Conservation (phyloP, 2,329 filamentous ascomycete genomes). For the Plenodomus biglobosus region DNA sequence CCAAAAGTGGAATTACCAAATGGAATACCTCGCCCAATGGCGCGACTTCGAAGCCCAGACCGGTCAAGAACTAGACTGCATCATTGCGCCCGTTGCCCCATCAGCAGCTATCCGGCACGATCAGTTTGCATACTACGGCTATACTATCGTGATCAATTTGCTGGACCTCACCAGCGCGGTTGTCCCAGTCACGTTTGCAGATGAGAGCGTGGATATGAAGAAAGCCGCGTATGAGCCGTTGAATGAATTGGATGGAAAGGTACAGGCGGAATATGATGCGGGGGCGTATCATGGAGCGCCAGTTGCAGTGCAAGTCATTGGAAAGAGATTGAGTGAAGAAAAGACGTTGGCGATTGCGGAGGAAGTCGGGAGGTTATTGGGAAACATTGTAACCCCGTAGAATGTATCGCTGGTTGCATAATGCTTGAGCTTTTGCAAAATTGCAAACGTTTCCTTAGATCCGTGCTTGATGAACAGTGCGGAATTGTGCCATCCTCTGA, state of each 20-base stretch:
- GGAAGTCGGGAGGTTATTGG: slow-evolving; percentile 5
- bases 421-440: no score
- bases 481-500: no score
- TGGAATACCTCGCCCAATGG: slow-evolving; percentile 6
- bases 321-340: slow-evolving; percentile 8
- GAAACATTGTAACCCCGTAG: slow-evolving; percentile 2
- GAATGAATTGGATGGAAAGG: slow-evolving; percentile 15
- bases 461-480: no score
- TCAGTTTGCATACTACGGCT: slow-evolving; percentile 14
- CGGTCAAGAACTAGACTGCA: slow-evolving; percentile 8
- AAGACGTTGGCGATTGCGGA: slow-evolving; percentile 11
- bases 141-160: slow-evolving; percentile 10
- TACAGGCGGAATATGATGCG: slow-evolving; percentile 9
- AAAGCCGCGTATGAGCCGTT: slow-evolving; percentile 14
- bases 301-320: slow-evolving; percentile 12
- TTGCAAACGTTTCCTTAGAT: no score
- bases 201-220: slow-evolving; percentile 15
- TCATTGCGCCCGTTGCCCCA: slow-evolving; percentile 14
- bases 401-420: no score
- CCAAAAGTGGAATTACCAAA: slow-evolving; percentile 11
- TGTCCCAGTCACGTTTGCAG: slow-evolving; percentile 22
- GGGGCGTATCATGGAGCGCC: slow-evolving; percentile 10
- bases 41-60: slow-evolving; percentile 6
- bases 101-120: slow-evolving; percentile 20
- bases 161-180: slow-evolving; percentile 18